Evolutionary conservation across 805 yeast genomes (phyloP), one percentile per base, ranked within the genome.

Genomic region (Peterozyma xylosa): DNA sequence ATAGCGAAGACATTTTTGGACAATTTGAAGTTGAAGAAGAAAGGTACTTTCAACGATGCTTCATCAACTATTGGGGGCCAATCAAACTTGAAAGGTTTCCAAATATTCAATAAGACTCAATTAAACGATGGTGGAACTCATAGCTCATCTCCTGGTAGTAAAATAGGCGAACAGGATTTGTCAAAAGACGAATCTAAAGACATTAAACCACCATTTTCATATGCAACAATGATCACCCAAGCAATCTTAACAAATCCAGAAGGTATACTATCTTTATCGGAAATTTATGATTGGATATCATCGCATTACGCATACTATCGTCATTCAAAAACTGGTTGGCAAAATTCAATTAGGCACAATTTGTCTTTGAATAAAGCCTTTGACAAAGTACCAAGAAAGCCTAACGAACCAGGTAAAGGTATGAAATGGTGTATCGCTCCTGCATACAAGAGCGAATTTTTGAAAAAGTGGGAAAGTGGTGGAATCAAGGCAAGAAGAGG

Each of bases 371-470:
- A 93, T 64, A 93, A 91, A 68, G 98, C 99, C 13, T 93, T 93
- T 66, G 98, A 91, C 57, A 93, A 93, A 65, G 97, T 91, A 17
- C 96, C 98, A 35, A 75, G 99, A 56, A 78, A 86, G 58, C 90
- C 96, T 30, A 84, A 88, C 61, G 98, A 93, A 66, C 97, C 98
- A 0, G 99, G 99, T 14, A 93, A 93, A 63, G 98, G 99, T 50
- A 91, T 93, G 95, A 93, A 93, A 65, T 93, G 99, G 99, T 95
- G 89, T 66, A 90, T 93, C 47, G 80, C 89, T 50, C 93, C 87
- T 35, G 68, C 80, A 39, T 91, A 85, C 60, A 82, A 84, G 55
- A 81, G 80, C 38, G 99, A 93, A 51, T 90, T 90, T 55, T 64
- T 90, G 59, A 76, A 74, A 52, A 86, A 89, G 66, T 80, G 90